Percentiles rank a stretch among this genome's conserved stretches.
phyloP scores from a whole-genome alignment of 1,284 basidiomycete species.

The Coniferiporia sulphurascens region DNA sequence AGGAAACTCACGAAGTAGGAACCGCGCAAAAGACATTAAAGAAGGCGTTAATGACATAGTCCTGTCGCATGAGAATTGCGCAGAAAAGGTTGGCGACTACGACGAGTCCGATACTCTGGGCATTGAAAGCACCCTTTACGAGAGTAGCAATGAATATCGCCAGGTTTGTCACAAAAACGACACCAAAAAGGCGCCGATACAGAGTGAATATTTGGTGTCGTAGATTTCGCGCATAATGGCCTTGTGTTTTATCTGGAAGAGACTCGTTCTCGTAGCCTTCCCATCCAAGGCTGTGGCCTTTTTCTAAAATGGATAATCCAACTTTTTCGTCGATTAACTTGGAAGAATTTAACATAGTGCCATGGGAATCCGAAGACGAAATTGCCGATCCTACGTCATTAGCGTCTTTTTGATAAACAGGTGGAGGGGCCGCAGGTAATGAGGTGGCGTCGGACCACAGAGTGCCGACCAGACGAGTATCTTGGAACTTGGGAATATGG shows the following conservation, averaged over 20 bases:
- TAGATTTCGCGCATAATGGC: slow-evolving; percentile 43
- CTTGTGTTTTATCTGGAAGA: slow-evolving; percentile 46
- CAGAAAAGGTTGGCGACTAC: slow-evolving; percentile 50
- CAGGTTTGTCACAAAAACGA: slow-evolving; percentile 52
- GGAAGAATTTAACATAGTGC: neutral
- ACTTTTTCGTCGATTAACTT: slow-evolving; percentile 20
- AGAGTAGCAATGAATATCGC: slow-evolving; percentile 44
- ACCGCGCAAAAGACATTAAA: slow-evolving; percentile 48
- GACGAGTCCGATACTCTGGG: slow-evolving; percentile 43
- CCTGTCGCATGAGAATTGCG: slow-evolving; percentile 57
- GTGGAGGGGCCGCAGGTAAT: slow-evolving; percentile 13
- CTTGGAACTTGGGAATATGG: neutral
- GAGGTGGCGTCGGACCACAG: slow-evolving; percentile 4
- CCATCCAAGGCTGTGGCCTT: slow-evolving; percentile 32
- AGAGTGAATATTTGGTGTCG: slow-evolving; percentile 50
- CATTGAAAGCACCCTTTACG: slow-evolving; percentile 36
- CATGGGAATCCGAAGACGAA: neutral
- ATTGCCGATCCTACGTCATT: neutral
- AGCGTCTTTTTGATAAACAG: slow-evolving; percentile 16
- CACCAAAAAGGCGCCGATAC: slow-evolving; percentile 52
- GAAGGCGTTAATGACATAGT: slow-evolving; percentile 54
- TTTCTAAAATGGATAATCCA: slow-evolving; percentile 25
- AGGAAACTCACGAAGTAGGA: slow-evolving; percentile 38
- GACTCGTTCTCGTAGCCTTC: slow-evolving; percentile 47
- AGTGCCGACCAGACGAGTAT: neutral